These are phyloP conservation scores for Fragaria ananassa DNA, from an alignment of 306 rosid genomes.

Conservation along the genomic window DNA sequence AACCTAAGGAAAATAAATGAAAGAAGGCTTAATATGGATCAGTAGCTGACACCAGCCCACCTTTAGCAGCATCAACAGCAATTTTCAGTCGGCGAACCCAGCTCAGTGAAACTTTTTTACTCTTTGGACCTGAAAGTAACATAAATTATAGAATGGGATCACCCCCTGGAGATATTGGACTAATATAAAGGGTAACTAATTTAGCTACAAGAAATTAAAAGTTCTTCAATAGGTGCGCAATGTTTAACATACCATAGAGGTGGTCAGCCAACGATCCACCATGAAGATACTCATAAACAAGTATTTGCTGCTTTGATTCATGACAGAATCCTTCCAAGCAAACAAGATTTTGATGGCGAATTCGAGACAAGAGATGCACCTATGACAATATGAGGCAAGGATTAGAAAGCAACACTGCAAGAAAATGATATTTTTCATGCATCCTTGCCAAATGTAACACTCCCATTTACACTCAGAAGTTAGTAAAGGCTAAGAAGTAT, in stretches of 20 bases:
- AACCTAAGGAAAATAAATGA: background rate
- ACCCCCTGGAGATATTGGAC: background rate
- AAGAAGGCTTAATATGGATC: background rate
- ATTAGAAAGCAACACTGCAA: conserved; percentile 7
- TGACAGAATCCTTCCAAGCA: conserved; percentile 85
- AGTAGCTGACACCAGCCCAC: conserved; percentile 28
- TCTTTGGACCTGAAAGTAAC: conserved; percentile 51
- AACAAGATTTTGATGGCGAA: conserved; percentile 86
- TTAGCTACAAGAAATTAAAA: background rate
- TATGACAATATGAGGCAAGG: conserved; percentile 22
- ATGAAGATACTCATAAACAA: conserved; percentile 86
- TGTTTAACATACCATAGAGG: conserved; percentile 63
- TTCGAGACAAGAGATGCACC: conserved; percentile 77
- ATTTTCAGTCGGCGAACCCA: conserved; percentile 95
- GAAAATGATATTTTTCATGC: background rate
- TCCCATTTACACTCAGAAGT: background rate
- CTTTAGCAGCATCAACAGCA: conserved; percentile 95
- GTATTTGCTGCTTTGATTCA: conserved; percentile 88
- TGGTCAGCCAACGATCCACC: conserved; percentile 88
- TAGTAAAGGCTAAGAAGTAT: background rate
- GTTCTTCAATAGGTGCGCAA: background rate
- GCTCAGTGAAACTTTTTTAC: conserved; percentile 56
- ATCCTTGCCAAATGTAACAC: background rate
- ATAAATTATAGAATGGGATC: background rate
- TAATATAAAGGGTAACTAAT: background rate